Evolutionary conservation across 140 eudicot genomes (phyloP).

Genomic region (Ambrosia hybrid): DNA sequence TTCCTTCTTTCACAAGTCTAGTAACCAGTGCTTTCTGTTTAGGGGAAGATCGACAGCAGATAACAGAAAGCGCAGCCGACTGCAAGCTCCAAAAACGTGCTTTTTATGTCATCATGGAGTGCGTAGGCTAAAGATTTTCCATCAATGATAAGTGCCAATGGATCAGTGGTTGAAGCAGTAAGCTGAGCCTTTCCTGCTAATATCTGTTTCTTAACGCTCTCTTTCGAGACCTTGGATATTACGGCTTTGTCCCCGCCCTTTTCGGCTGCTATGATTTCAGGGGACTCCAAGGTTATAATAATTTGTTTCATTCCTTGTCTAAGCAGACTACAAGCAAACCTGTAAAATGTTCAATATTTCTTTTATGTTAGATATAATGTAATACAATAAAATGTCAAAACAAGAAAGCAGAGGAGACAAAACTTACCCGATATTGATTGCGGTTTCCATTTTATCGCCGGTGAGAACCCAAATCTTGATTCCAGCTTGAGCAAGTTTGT

Average conservation of each 20-base stretch:
- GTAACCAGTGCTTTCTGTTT: slow-evolving; percentile 97
- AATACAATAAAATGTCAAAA: neutral
- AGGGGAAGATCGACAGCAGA: slow-evolving; percentile 95
- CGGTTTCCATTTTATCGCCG: slow-evolving; percentile 98
- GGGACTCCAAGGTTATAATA: slow-evolving; percentile 59
- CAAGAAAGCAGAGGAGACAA: neutral
- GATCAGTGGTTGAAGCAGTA: slow-evolving; percentile 50
- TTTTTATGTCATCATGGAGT: slow-evolving; percentile 63
- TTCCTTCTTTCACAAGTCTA: slow-evolving; percentile 85
- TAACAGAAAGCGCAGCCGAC: slow-evolving; percentile 87
- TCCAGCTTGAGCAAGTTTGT: slow-evolving; percentile 99
- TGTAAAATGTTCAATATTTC: slow-evolving; percentile 30
- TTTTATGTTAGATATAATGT: slow-evolving; percentile 20
- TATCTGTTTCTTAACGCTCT: slow-evolving; percentile 67
- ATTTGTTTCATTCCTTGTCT: slow-evolving; percentile 97
- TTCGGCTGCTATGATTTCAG: slow-evolving; percentile 70
- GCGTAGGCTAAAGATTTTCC: slow-evolving; percentile 95
- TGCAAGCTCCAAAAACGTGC: slow-evolving; percentile 72
- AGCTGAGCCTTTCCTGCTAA: slow-evolving; percentile 56
- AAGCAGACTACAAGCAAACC: slow-evolving; percentile 90
- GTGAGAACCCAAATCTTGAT: slow-evolving; percentile 97
- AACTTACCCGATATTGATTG: slow-evolving; percentile 86
- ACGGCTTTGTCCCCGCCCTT: slow-evolving; percentile 71
- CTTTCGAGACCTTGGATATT: slow-evolving; percentile 73
- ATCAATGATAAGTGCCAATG: slow-evolving; percentile 88